Conservation (phyloP, 108 stramenopile genomes). For the Pseudonitzschia pungens region DNA sequence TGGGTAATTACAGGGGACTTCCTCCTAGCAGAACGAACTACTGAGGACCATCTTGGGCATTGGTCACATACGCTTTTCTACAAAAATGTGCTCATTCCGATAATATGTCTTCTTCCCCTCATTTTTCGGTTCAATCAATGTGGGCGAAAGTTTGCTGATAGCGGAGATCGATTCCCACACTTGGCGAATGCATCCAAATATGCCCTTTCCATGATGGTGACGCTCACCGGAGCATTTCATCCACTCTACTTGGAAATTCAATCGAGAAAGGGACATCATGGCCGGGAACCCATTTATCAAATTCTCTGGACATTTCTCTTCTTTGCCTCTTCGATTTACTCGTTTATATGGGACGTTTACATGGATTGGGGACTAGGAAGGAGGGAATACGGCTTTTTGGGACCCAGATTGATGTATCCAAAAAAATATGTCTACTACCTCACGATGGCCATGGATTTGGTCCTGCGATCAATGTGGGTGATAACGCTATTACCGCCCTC, state of each 20-base stretch:
- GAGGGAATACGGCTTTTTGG: conserved; percentile 67
- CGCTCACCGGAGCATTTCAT: conserved; percentile 89
- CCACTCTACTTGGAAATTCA: conserved; percentile 72
- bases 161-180: conserved; percentile 81
- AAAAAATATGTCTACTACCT: conserved; percentile 60
- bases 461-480: conserved; percentile 91
- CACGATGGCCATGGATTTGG: conserved; percentile 57
- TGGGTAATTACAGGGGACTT: conserved; percentile 88
- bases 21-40: conserved; percentile 44
- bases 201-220: conserved; percentile 88
- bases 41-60: conserved; percentile 32
- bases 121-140: conserved; percentile 93
- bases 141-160: conserved; percentile 80
- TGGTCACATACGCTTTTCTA: conserved; percentile 64
- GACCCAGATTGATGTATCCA: conserved; percentile 87
- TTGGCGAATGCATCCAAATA: conserved; percentile 91
- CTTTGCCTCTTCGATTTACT: conserved; percentile 79
- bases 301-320: conserved; percentile 82
- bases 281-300: conserved; percentile 49
- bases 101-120: conserved; percentile 80
- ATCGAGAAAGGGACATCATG: not conserved
- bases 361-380: conserved; percentile 92
- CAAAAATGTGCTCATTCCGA: conserved; percentile 76
- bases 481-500: conserved; percentile 79
- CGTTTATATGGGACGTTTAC: conserved; percentile 89